phyloP scores from a whole-genome alignment of 192 early-diverging fungal species.

The Cetraspora pellucida region DNA sequence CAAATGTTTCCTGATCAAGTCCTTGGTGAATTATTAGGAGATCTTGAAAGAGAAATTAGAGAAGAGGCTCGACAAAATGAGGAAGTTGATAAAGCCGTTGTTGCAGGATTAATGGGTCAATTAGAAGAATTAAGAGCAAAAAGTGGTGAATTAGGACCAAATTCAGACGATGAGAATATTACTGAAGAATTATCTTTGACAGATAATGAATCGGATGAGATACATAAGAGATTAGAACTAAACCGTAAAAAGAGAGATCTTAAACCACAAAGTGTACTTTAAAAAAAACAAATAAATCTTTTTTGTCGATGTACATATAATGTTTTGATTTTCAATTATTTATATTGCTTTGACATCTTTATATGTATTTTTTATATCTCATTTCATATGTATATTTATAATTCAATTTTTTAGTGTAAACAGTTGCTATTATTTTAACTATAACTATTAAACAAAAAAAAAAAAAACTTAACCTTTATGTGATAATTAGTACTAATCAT shows the following conservation, averaged over 20 bases:
- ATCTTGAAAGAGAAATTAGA: slow-evolving; percentile 30
- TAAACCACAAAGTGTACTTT: too few relatives aligned
- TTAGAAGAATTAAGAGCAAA: slow-evolving; percentile 21
- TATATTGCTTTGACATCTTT: too few relatives aligned
- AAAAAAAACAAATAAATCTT: too few relatives aligned
- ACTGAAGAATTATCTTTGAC: neutral
- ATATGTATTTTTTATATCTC: too few relatives aligned
- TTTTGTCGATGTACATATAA: too few relatives aligned
- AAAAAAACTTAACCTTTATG: too few relatives aligned
- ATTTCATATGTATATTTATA: too few relatives aligned
- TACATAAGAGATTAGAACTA: neutral
- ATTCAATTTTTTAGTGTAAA: too few relatives aligned
- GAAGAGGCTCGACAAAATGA: slow-evolving; percentile 25
- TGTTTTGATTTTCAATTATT: too few relatives aligned
- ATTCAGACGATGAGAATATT: slow-evolving; percentile 8
- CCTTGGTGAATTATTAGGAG: slow-evolving; percentile 25
- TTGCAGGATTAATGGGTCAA: slow-evolving; percentile 31
- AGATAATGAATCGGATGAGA: neutral
- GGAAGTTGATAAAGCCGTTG: slow-evolving; percentile 9
- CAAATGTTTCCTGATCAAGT: slow-evolving; percentile 34
- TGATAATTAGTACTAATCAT: too few relatives aligned
- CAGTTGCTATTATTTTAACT: too few relatives aligned
- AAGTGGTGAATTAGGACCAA: slow-evolving; percentile 12
- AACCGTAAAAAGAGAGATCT: neutral
- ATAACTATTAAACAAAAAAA: too few relatives aligned